Percentiles rank a stretch among this genome's conserved stretches.
These are phyloP conservation scores for Chimonanthus praecox DNA, from an alignment of 164 flowering plant species.

Conservation along the genomic window DNA sequence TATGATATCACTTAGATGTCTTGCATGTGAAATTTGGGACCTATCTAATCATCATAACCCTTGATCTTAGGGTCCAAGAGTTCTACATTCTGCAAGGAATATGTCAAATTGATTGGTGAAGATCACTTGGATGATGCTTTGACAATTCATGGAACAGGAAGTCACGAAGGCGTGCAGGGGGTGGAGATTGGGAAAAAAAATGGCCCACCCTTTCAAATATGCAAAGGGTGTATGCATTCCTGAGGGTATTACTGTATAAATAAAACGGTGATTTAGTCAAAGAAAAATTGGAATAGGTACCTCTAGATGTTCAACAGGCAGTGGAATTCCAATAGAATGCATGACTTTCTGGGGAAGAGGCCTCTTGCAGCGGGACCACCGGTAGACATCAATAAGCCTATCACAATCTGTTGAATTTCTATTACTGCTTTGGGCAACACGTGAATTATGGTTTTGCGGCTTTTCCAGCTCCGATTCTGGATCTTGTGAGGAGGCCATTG, in stretches of 20 bases:
- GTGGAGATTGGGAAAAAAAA: too few relatives aligned
- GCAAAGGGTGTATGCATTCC: neutral
- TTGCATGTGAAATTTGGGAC: too few relatives aligned
- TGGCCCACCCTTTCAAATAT: too few relatives aligned
- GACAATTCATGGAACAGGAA: too few relatives aligned
- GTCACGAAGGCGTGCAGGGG: too few relatives aligned
- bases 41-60: too few relatives aligned
- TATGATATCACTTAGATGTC: too few relatives aligned
- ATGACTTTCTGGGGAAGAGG: slow-evolving; percentile 77
- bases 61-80: too few relatives aligned
- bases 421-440: slow-evolving; percentile 46
- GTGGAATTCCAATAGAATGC: slow-evolving; percentile 76
- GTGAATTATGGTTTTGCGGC: slow-evolving; percentile 41
- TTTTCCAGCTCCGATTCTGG: slow-evolving; percentile 52
- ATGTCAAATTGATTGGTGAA: too few relatives aligned
- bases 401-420: slow-evolving; percentile 46
- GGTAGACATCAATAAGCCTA: slow-evolving; percentile 53
- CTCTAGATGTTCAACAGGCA: slow-evolving; percentile 80
- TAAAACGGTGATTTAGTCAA: neutral
- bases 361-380: slow-evolving; percentile 92
- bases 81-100: too few relatives aligned
- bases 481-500: slow-evolving; percentile 32
- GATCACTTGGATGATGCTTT: too few relatives aligned
- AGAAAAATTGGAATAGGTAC: slow-evolving; percentile 23
- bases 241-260: neutral